Base-by-base conservation (phyloP, 495 filamentous ascomycete species). In the Bombardia bombarda region DNA sequence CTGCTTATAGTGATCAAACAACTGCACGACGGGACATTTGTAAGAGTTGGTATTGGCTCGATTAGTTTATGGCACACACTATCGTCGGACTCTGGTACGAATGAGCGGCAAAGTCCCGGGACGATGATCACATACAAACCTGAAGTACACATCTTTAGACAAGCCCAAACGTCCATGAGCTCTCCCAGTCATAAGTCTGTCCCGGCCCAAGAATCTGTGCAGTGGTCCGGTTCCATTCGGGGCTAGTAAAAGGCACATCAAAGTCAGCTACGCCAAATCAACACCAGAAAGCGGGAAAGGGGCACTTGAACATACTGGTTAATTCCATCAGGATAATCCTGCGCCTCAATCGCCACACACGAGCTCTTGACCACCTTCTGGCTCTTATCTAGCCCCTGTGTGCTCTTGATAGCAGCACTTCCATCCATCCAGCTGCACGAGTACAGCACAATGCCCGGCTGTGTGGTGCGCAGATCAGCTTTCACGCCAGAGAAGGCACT, bases 301-400 rank as follows among this genome's bases (percentile, higher is more conserved):
- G 5, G 25, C 24, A 26, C 20, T 34, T 24, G 32, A 38, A 63
- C 72, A 55, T 53, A 75, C 78, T 86, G 68, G 51, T 88, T 88
- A 51, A 90, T 84, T 12, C 75, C 84, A 62, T 88, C 83, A 44
- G 83, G 83, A 69, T 80, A 90, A 47, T 81, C 76, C 49, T 79
- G 74, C n/a, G 75, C 66, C 59, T 78, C 76, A 40, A 83, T 71
- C 4, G 78, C 79, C 2, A 82, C 48, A 46, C 79, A 82, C 14
- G 74, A 76, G 45, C 74, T 79, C 43, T 74, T 66, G 47, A 66
- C 60, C 1, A 78, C 72, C 46, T 67, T 68, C 41, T 57, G 60
- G 33, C 49, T 50, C 23, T 73, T 72, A 14, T 76, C 47, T 26
- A 78, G 77, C 1, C 83, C 83, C 52, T 82, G 81, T 40, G 83